Evolutionary conservation across 108 stramenopile genomes (phyloP), one percentile per base, ranked within the genome.

Genomic region (Cyclotella cryptica): DNA sequence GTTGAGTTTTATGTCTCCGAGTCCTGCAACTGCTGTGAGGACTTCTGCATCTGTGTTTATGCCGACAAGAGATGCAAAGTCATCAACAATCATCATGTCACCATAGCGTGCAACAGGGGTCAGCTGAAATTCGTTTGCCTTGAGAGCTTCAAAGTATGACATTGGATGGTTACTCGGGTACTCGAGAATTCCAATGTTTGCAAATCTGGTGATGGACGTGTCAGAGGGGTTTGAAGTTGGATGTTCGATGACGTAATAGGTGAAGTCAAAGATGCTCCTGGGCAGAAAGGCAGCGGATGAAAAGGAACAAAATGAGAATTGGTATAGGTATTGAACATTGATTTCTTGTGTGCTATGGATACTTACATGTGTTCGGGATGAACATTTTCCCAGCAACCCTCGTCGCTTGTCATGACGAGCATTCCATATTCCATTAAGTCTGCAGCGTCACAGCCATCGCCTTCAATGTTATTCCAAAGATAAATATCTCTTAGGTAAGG

Each of bases 381-480:
- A 14, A 82, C 80, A 75, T 87, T 80, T 53, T 87, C 78, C 79
- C 80, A 87, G 40, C 86, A 87, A 11, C 75, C 76, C 22, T 69
- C 80, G 29, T 62, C 35, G 24, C 42, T 41, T 26, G 80, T 84
- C 79, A 67, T 80, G 22, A 86, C 69, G 35, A 80, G 51, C 75
- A 84, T 79, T 47, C 82, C 80, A 24, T 79, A 83, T 29, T 62
- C 54, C 29, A 27, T 13, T 26, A 49, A 47, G 55, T 83, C 82
- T 7, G 45, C 44, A 24, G 73, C 63, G 44, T 79, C 57, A 27
- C 82, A 83, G 15, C 69, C 80, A 71, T 79, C 78, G 14, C 45
- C 78, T 6, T 10, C 54, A 1, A 45, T 15, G 39, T 51, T 53
- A 54, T 79, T 79, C 78, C 78, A 80, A 26, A 83, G 44, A 21